These are phyloP conservation scores for Botryotinia calthae DNA, from an alignment of 2,329 filamentous ascomycete species.

Conservation along the genomic window DNA sequence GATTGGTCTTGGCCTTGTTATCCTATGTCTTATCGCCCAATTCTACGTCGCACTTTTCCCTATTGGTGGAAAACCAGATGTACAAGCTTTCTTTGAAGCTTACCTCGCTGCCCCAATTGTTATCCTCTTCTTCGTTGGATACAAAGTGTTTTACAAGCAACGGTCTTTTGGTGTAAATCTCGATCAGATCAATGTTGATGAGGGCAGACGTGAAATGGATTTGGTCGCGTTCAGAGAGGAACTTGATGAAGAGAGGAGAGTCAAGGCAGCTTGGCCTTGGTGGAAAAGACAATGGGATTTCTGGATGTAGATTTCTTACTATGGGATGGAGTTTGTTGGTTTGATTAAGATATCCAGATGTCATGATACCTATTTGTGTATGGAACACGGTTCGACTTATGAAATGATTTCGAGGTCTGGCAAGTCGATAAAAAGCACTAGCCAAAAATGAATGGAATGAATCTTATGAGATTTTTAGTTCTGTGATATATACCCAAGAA, in stretches of 20 bases:
- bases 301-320: slow-evolving; percentile 17
- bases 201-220: slow-evolving; percentile 36
- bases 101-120: slow-evolving; percentile 60
- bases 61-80: slow-evolving; percentile 46
- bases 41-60: slow-evolving; percentile 48
- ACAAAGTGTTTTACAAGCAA: slow-evolving; percentile 55
- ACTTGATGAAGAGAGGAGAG: slow-evolving; percentile 34
- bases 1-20: slow-evolving; percentile 64
- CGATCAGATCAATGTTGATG: slow-evolving; percentile 35
- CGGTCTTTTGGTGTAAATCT: slow-evolving; percentile 35
- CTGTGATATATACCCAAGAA: not conserved
- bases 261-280: slow-evolving; percentile 33
- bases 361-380: not conserved
- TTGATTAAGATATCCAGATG: not conserved
- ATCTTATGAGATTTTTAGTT: not conserved
- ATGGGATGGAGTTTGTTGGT: not conserved
- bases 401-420: not conserved
- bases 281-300: slow-evolving; percentile 36
- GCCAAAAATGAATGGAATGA: not conserved
- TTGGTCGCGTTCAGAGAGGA: slow-evolving; percentile 36
- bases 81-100: slow-evolving; percentile 40
- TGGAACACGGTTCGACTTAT: not conserved
- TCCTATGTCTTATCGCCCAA: slow-evolving; percentile 62
- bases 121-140: slow-evolving; percentile 57
- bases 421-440: not conserved